phyloP scores from a whole-genome alignment of 148 eudicot species.

The Rhododendron vialii region DNA sequence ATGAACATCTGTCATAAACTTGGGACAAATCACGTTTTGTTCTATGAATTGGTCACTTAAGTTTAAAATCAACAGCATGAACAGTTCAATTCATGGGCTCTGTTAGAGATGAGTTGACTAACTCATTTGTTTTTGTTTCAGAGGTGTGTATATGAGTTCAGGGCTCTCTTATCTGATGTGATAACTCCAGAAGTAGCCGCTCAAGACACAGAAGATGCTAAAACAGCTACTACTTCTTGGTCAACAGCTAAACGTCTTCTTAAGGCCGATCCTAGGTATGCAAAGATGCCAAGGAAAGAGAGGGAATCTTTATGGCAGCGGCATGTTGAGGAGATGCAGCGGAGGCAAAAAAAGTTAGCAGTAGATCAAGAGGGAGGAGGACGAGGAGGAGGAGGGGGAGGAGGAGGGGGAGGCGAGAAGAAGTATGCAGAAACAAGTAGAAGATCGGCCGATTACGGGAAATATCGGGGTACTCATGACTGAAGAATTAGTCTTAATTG shows the following conservation, averaged over 20 bases:
- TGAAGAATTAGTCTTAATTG: conserved; percentile 12
- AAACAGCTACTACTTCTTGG: conserved; percentile 81
- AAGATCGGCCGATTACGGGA: conserved; percentile 42
- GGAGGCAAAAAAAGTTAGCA: conserved; percentile 41
- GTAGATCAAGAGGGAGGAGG: conserved; percentile 40
- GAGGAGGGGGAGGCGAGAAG: too few relatives aligned
- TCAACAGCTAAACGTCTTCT: conserved; percentile 81
- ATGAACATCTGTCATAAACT: neutral
- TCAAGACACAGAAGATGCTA: conserved; percentile 68
- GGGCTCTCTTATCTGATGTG: conserved; percentile 56
- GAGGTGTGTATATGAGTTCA: conserved; percentile 63
- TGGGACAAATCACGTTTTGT: neutral
- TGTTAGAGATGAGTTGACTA: neutral
- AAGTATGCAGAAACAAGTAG: conserved; percentile 39
- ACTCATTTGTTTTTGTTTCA: conserved; percentile 20
- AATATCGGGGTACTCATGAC: conserved; percentile 37
- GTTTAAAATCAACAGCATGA: neutral
- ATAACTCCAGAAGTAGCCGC: conserved; percentile 61
- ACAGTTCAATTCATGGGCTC: neutral
- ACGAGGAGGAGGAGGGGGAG: conserved; percentile 13
- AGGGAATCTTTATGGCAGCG: conserved; percentile 85
- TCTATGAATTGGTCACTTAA: neutral
- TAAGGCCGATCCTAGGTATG: conserved; percentile 64
- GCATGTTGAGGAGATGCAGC: conserved; percentile 69
- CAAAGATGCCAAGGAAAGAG: conserved; percentile 74